phyloP scores from a whole-genome alignment of 306 rosid species.

The Phaseolus lunatus region DNA sequence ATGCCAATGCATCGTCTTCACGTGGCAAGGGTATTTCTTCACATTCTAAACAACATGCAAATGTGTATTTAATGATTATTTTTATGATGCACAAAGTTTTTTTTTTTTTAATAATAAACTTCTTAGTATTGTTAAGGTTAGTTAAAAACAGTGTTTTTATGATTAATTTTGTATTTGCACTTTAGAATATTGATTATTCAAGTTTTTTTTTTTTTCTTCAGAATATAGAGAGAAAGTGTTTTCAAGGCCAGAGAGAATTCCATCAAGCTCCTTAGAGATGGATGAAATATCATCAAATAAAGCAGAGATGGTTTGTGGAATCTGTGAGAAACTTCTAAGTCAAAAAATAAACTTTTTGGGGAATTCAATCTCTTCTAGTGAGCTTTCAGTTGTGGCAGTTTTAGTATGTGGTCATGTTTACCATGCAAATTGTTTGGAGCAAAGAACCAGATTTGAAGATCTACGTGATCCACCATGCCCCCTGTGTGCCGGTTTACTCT shows the following conservation, averaged over 20 bases:
- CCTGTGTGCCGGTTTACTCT: conserved; percentile 51
- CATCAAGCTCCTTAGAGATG: conserved; percentile 54
- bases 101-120: too few relatives aligned
- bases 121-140: too few relatives aligned
- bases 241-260: conserved; percentile 74
- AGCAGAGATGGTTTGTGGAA: conserved; percentile 65
- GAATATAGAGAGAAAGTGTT: conserved; percentile 63
- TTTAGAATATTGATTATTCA: too few relatives aligned
- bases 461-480: conserved; percentile 82
- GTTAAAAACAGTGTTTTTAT: too few relatives aligned
- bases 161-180: too few relatives aligned
- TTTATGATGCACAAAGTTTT: too few relatives aligned
- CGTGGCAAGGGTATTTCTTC: conserved; percentile 63
- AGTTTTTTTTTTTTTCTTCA: conserved; percentile 43
- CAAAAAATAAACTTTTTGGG: conserved; percentile 62
- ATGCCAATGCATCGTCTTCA: conserved; percentile 68
- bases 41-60: too few relatives aligned
- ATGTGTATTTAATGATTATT: too few relatives aligned
- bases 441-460: conserved; percentile 62
- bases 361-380: conserved; percentile 54
- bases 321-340: conserved; percentile 74
- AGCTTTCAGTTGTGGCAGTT: conserved; percentile 79
- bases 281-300: conserved; percentile 60
- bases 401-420: conserved; percentile 87
- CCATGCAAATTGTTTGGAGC: conserved; percentile 92